Base-by-base conservation (phyloP, 805 yeast genomes). In the Lachancea waltii region DNA sequence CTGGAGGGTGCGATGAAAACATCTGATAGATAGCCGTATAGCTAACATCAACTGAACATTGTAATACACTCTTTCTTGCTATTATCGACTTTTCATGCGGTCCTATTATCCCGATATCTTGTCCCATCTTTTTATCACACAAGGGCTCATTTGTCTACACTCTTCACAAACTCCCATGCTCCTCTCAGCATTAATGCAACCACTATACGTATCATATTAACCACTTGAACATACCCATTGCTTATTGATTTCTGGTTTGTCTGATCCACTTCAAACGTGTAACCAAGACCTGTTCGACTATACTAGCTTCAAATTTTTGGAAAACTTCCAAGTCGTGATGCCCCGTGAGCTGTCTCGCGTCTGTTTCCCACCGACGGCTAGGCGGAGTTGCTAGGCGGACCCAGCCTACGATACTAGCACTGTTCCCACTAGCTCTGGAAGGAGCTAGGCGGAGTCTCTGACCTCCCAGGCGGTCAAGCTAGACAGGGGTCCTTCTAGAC, bases 141-240 rank as follows among this genome's bases (percentile, higher is more conserved):
- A n/a, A n/a, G n/a, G n/a, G 26, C 26, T 7, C 7, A 11, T 11
- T 5, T 11, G 13, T 7, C 4, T 23, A 11, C 26, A 23, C 7
- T 7, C 10, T 7, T 23, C 26, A 23, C 4, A 7, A 23, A 23
- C 26, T 23, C 4, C 26, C 26, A 7, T 23, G 26, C 4, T 7
- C 13, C 7, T 7, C 13, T 11, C 26, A 7, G 13, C 13, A 7
- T n/a, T n/a, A n/a, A n/a, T n/a, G n/a, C n/a, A n/a, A n/a, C n/a
- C n/a, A n/a, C n/a, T n/a, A n/a, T n/a, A n/a, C n/a, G n/a, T 7
- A 11, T 23, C 7, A 4, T 23, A 23, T 27, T 27, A 21, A 29
- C 25, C 7, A 7, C 35, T 15, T 15, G 16, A 30, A 58, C 63
- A 58, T 58, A 58, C 64, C 64, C 64, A 59, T 59, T 59, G 57